Base-by-base conservation (phyloP, 2,329 filamentous ascomycete species). In the Aspergillus brasiliensis region DNA sequence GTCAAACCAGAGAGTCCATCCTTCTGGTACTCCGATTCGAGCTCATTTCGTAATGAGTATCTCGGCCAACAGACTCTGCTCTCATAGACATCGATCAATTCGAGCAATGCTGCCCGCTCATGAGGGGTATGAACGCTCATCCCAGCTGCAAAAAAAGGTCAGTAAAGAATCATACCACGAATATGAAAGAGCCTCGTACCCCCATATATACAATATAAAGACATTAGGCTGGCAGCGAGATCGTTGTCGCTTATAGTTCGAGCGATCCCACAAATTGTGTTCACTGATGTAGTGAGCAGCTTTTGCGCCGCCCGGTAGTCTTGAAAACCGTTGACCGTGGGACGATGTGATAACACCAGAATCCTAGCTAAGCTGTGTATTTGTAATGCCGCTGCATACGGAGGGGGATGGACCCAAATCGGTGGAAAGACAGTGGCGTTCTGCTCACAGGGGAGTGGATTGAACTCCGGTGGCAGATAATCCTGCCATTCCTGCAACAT, bases 281-380 rank as follows among this genome's bases (percentile, higher is more conserved):
- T 66, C 3, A 72, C 62, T 7, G 68, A 69, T 1, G 62, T 31
- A 2, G 63, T 62, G 5, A 70, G 55, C 11, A 65, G 60, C 23
- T 63, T 67, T 25, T 72, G 68, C 2, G 64, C 65, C 2, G 66
- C 64, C 10, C 63, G 62, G 62, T 82, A 84, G 10, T 82, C 82
- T 15, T 80, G 74, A 49, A 82, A 78, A 0, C 82, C 83, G 2
- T 81, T 81, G 10, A 76, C 73, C 0, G 80, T 80, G 1, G 83
- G 84, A 49, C 82, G 78, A 54, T 86, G 81, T 51, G 85, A 76
- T 0, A 83, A 72, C 1, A 85, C 76, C 0, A 86, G 71, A 46
- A 86, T 82, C 8, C 80, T 77, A 0, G 83, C 82, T 60, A 84
- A 82, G 63, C 79, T 78, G 62, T 83, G 81, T 13, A 81, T 78